phyloP scores from a whole-genome alignment of 805 yeast species.

The Candida rishiriensis region DNA sequence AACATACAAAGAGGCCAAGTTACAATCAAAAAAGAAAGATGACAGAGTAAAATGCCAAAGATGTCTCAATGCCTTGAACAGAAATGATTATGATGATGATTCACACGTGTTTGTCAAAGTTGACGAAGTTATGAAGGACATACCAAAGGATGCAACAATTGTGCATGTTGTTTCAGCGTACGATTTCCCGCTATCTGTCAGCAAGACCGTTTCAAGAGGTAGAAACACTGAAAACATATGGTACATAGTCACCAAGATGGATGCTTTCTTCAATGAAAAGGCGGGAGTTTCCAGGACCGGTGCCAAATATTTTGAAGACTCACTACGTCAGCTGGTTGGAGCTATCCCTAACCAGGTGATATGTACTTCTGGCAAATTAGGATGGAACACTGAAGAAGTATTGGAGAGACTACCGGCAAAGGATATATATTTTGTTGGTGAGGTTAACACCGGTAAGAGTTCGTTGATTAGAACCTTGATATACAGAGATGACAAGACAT shows the following conservation, averaged over 20 bases:
- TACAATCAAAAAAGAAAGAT: constrained; percentile 1
- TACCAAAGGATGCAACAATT: constrained; percentile 44
- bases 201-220: constrained; percentile 31
- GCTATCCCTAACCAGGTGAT: constrained; percentile 34
- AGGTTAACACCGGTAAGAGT: constrained; percentile 68
- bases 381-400: constrained; percentile 48
- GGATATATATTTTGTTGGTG: constrained; percentile 54
- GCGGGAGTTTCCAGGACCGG: constrained; percentile 19
- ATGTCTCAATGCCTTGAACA: constrained; percentile 49
- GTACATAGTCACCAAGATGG: constrained; percentile 39
- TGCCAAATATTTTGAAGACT: constrained; percentile 29
- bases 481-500: constrained; percentile 12
- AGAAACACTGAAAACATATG: constrained; percentile 33
- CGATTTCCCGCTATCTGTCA: constrained; percentile 68
- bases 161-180: constrained; percentile 60
- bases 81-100: constrained; percentile 33
- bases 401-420: constrained; percentile 32
- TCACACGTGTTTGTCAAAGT: constrained; percentile 32
- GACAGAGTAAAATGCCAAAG: constrained; percentile 42
- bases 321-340: constrained; percentile 26
- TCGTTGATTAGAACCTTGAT: constrained; percentile 48
- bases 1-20: constrained; percentile 2
- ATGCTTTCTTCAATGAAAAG: constrained; percentile 29
- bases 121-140: constrained; percentile 27
- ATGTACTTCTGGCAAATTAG: constrained; percentile 45